Conservation (phyloP, 495 filamentous ascomycete genomes). For the Endocarpon pusillum region DNA sequence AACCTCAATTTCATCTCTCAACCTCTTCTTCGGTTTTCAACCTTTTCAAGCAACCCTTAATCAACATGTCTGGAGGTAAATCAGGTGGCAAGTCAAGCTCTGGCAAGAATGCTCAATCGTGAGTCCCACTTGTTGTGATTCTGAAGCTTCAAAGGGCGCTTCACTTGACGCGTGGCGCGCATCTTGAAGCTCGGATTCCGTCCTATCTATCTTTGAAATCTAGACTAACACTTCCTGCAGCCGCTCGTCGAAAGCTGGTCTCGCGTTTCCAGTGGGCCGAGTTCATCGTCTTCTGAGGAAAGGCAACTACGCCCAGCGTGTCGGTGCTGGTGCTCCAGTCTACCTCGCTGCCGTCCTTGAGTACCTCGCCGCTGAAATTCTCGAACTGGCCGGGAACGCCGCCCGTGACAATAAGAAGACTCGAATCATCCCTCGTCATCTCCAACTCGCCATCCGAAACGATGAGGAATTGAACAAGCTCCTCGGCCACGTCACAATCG, state of each 20-base stretch:
- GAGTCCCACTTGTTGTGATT: conserved; percentile 28
- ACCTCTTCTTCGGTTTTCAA: conserved; percentile 13
- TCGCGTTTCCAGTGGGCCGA: conserved; percentile 98
- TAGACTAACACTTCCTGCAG: conserved; percentile 33
- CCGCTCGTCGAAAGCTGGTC: conserved; percentile 97
- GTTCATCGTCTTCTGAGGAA: conserved; percentile 98
- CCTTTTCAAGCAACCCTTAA: conserved; percentile 22
- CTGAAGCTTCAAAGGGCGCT: conserved; percentile 9
- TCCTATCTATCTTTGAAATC: conserved; percentile 3
- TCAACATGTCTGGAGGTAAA: conserved; percentile 98
- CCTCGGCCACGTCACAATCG: conserved; percentile 95
- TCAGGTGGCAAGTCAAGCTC: conserved; percentile 96
- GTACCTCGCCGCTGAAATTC: conserved; percentile 96
- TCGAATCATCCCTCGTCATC: conserved; percentile 97
- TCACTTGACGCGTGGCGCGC: conserved; percentile 1
- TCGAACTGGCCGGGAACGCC: conserved; percentile 96
- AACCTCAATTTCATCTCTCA: conserved; percentile 12
- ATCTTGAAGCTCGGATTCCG: conserved; percentile 10
- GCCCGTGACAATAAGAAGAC: conserved; percentile 99
- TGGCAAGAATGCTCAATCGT: conserved; percentile 96
- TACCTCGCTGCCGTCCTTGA: conserved; percentile 97
- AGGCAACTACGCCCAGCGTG: conserved; percentile 99
- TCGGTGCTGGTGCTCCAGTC: conserved; percentile 95
- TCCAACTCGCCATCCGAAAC: conserved; percentile 98
- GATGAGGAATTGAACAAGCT: conserved; percentile 99